Evolutionary conservation across 306 rosid genomes (phyloP), one percentile per base, ranked within the genome.

Genomic region (Hippophae rhamnoides): DNA sequence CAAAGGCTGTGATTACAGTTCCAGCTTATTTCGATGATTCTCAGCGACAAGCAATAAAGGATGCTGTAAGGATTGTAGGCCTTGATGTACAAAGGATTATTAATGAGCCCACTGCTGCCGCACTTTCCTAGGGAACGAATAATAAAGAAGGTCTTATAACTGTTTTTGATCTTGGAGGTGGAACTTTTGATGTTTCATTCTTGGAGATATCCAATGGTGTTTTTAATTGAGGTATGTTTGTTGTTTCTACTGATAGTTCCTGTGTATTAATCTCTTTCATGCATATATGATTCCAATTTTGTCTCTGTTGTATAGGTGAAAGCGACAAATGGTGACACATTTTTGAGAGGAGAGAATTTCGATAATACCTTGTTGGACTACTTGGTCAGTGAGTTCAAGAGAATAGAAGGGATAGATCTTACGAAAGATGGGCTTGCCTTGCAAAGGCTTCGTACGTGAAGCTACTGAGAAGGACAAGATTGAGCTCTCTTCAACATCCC

Each of bases 401-500:
- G 82, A 57, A 74, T 74, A 0, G 97, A 90, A 76, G 61, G 72
- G 6, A 90, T 90, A 58, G 97, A 90, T 62, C 90, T 90, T 52
- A 60, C 95, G 5, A 86, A 86, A 71, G 97, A 90, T 65, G 80
- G 56, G 69, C 97, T 90, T 57, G 95, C 97, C 14, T 69, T 90
- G 81, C 97, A 90, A 78, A 90, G 97, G 70, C 94, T 90, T 61
- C 78, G 95, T n/a, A n/a, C n/a, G n/a, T 43, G 97, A 90, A 75
- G 95, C 97, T 51, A 94, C 94, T 46, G 95, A 90, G 79, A 90
- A 90, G 76, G 97, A 95, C 2, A 90, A 86, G 76, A 90, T 90
- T 62, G 97, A 90, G 68, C 77, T 90, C 13, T 90, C 95, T 11
- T 90, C 97, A 12, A 86, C 97, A 56, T 74, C 97, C n/a, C 97